A percentile compares a stretch with the other conserved stretches of the same genome.
phyloP scores from a whole-genome alignment of 2,329 filamentous ascomycete species.

The Colletotrichum lini region DNA sequence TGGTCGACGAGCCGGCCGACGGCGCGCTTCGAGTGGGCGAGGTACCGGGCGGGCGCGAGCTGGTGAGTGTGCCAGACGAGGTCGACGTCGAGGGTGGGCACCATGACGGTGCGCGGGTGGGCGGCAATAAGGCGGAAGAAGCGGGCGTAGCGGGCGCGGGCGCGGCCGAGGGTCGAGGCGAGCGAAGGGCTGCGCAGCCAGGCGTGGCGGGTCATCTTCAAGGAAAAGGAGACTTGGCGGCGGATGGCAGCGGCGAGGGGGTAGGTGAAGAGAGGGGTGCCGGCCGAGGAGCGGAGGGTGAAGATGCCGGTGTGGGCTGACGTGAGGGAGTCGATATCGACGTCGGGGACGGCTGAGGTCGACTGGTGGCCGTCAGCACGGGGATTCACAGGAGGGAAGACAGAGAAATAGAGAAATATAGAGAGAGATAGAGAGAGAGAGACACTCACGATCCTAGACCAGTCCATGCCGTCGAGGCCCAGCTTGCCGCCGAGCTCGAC shows the following conservation, averaged over 20 bases:
- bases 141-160: slow-evolving; percentile 54
- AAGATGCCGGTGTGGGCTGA: slow-evolving; percentile 29
- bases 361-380: slow-evolving; percentile 17
- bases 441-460: slow-evolving; percentile 34
- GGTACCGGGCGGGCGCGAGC: slow-evolving; percentile 50
- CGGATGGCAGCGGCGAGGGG: slow-evolving; percentile 51
- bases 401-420: too few relatives aligned
- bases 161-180: slow-evolving; percentile 52
- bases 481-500: slow-evolving; percentile 31
- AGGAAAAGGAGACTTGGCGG: slow-evolving; percentile 55
- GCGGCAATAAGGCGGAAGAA: slow-evolving; percentile 54
- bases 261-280: slow-evolving; percentile 33
- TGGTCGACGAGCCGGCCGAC: slow-evolving; percentile 53
- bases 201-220: slow-evolving; percentile 57
- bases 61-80: slow-evolving; percentile 62
- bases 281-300: slow-evolving; percentile 39
- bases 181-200: slow-evolving; percentile 57
- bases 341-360: not conserved
- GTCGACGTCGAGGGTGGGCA: slow-evolving; percentile 60
- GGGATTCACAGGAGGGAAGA: not conserved
- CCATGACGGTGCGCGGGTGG: slow-evolving; percentile 49
- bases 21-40: slow-evolving; percentile 30
- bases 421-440: too few relatives aligned
- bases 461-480: slow-evolving; percentile 29
- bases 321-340: slow-evolving; percentile 19